These are phyloP conservation scores for Phenoliferia sp. DNA, from an alignment of 1,284 basidiomycete genomes.

Conservation along the genomic window DNA sequence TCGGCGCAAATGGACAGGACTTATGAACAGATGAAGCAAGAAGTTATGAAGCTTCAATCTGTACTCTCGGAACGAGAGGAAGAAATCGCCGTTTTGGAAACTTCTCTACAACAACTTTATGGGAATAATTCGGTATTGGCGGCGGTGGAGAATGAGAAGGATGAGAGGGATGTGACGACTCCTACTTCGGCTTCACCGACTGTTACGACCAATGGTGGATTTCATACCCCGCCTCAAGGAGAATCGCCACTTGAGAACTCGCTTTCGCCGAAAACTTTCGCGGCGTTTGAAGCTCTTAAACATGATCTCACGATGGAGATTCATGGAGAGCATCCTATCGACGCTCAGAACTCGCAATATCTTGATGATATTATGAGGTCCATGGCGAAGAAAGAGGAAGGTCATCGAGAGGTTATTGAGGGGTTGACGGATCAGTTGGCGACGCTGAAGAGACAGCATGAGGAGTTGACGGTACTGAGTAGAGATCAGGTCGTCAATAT, in stretches of 20 bases:
- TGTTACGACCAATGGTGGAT: no score
- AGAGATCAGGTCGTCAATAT: slow-evolving; percentile 77
- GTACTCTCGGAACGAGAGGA: slow-evolving; percentile 77
- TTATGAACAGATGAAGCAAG: slow-evolving; percentile 71
- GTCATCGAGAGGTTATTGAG: slow-evolving; percentile 70
- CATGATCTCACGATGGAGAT: slow-evolving; percentile 9
- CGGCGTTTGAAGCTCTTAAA: slow-evolving; percentile 30
- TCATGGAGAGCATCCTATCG: slow-evolving; percentile 5
- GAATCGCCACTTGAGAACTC: slow-evolving; percentile 1
- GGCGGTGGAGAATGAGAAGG: no score
- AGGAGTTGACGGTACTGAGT: slow-evolving; percentile 69
- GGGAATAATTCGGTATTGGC: no score
- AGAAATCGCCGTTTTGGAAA: slow-evolving; percentile 68
- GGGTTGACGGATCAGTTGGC: slow-evolving; percentile 61
- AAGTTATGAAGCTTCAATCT: slow-evolving; percentile 84
- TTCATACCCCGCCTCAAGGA: slow-evolving; percentile 3
- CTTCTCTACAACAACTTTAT: slow-evolving; percentile 19
- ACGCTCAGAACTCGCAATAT: slow-evolving; percentile 48
- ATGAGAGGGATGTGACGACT: no score
- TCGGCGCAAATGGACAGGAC: slow-evolving; percentile 26
- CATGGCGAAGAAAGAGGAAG: slow-evolving; percentile 89
- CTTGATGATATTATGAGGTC: slow-evolving; percentile 84
- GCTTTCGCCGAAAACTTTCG: slow-evolving; percentile 28
- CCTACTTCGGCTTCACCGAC: no score
- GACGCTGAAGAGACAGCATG: slow-evolving; percentile 68